Conservation (phyloP, 176 grass and related monocot species). For the Themeda triandra region DNA sequence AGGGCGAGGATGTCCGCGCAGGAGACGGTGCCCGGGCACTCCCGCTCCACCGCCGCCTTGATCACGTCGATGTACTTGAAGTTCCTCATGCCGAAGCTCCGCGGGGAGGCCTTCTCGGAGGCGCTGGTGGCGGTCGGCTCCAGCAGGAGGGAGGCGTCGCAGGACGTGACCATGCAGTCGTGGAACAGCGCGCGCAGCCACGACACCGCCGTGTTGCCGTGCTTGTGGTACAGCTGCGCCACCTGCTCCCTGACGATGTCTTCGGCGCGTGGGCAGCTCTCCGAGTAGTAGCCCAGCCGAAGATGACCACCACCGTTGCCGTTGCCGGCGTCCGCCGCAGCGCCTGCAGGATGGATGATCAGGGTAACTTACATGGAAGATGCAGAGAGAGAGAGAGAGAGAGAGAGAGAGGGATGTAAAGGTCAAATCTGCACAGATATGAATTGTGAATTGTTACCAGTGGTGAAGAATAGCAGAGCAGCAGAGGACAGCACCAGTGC, state of each 20-base stretch:
- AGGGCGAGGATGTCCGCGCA: constrained; percentile 19
- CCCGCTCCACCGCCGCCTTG: constrained; percentile 35
- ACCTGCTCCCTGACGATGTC: constrained; percentile 41
- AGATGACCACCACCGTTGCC: not conserved
- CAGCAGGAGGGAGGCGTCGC: constrained; percentile 44
- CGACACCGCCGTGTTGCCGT: constrained; percentile 52
- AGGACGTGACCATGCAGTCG: constrained; percentile 49
- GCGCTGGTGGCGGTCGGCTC: not conserved
- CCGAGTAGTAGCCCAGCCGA: not conserved
- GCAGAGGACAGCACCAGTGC: not conserved
- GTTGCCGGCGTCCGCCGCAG: too few relatives aligned
- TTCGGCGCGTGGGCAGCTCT: constrained; percentile 38
- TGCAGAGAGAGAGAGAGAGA: too few relatives aligned
- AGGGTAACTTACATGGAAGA: too few relatives aligned
- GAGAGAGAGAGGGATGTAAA: too few relatives aligned
- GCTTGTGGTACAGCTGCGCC: constrained; percentile 36
- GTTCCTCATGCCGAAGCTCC: constrained; percentile 55
- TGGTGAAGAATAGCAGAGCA: not conserved
- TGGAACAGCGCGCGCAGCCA: constrained; percentile 53
- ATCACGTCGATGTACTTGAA: constrained; percentile 49
- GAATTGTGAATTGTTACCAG: not conserved
- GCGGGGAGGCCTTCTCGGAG: constrained; percentile 29
- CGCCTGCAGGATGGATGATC: not conserved
- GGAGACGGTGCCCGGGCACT: constrained; percentile 27
- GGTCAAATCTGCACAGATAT: too few relatives aligned